phyloP scores from a whole-genome alignment of 768 basidiomycete genomes.

The Tricholoma sp. region DNA sequence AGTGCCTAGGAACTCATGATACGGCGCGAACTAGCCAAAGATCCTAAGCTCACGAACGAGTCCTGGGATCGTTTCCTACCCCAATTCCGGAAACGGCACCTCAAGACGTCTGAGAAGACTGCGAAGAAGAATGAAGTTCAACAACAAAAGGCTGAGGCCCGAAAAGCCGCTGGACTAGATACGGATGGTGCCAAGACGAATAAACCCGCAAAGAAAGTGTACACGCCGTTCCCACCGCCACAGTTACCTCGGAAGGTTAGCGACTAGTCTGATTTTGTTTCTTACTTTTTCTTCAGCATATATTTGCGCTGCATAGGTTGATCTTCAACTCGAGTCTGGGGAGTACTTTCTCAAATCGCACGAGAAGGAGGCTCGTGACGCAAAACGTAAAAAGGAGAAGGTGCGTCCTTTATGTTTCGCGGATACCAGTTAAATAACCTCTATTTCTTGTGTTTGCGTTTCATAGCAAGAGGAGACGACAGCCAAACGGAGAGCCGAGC shows the following conservation, averaged over 20 bases:
- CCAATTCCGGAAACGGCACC: conserved; percentile 88
- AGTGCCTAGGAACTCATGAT: too few species aligned
- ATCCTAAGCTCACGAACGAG: conserved; percentile 90
- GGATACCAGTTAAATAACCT: background rate
- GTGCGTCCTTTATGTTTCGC: conserved; percentile 30
- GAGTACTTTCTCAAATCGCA: conserved; percentile 95
- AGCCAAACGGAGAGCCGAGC: conserved; percentile 66
- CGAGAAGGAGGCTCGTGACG: conserved; percentile 78
- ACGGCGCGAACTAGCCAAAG: conserved; percentile 93
- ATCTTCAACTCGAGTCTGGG: conserved; percentile 91
- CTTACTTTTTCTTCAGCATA: background rate
- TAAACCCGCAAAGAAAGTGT: conserved; percentile 72
- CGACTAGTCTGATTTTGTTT: conserved; percentile 4
- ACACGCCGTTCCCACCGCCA: conserved; percentile 98
- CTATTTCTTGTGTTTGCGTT: background rate
- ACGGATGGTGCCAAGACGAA: conserved; percentile 35
- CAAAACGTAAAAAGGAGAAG: conserved; percentile 71
- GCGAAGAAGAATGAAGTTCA: conserved; percentile 78
- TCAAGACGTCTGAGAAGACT: conserved; percentile 93
- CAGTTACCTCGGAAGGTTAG: conserved; percentile 87
- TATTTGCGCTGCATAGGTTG: conserved; percentile 46
- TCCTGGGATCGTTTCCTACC: conserved; percentile 98
- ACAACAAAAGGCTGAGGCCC: conserved; percentile 55
- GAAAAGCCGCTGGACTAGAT: conserved; percentile 61
- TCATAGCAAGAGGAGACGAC: conserved; percentile 73